A percentile compares a stretch with the other conserved stretches of the same genome.
Conservation (phyloP, 495 filamentous ascomycete species). For the Sabuloglossum arenarium region DNA sequence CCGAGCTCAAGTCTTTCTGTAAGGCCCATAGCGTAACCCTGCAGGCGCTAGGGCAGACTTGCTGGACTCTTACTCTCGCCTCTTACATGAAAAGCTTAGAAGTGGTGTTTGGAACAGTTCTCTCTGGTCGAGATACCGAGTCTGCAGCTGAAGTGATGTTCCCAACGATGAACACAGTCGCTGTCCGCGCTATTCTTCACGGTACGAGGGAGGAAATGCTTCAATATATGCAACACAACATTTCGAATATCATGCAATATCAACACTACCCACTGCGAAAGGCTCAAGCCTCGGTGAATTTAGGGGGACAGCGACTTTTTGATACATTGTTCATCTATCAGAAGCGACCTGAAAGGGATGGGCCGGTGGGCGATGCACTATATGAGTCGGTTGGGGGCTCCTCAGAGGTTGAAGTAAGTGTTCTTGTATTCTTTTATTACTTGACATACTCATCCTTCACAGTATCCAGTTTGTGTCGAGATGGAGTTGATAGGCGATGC, state of each 20-base stretch:
- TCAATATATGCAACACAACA: slow-evolving; percentile 33
- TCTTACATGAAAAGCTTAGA: slow-evolving; percentile 32
- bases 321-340: slow-evolving; percentile 60
- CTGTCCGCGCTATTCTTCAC: slow-evolving; percentile 39
- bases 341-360: slow-evolving; percentile 9
- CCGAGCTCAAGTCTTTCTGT: slow-evolving; percentile 28
- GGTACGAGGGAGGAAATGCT: slow-evolving; percentile 38
- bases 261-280: slow-evolving; percentile 49
- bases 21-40: slow-evolving; percentile 33
- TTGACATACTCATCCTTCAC: neutral
- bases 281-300: slow-evolving; percentile 26
- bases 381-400: slow-evolving; percentile 35
- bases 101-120: slow-evolving; percentile 46
- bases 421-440: neutral
- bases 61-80: slow-evolving; percentile 42
- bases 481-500: slow-evolving; percentile 36
- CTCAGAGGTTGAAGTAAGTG: slow-evolving; percentile 37
- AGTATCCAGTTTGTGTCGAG: slow-evolving; percentile 58
- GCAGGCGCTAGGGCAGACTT: slow-evolving; percentile 43
- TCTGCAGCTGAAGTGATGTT: slow-evolving; percentile 39
- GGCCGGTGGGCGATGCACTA: slow-evolving; percentile 11
- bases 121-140: slow-evolving; percentile 45
- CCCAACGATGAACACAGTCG: slow-evolving; percentile 61
- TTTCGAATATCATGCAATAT: slow-evolving; percentile 29
- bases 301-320: slow-evolving; percentile 23